phyloP scores from a whole-genome alignment of 208 protist genomes.

The Porcisia hertigi region DNA sequence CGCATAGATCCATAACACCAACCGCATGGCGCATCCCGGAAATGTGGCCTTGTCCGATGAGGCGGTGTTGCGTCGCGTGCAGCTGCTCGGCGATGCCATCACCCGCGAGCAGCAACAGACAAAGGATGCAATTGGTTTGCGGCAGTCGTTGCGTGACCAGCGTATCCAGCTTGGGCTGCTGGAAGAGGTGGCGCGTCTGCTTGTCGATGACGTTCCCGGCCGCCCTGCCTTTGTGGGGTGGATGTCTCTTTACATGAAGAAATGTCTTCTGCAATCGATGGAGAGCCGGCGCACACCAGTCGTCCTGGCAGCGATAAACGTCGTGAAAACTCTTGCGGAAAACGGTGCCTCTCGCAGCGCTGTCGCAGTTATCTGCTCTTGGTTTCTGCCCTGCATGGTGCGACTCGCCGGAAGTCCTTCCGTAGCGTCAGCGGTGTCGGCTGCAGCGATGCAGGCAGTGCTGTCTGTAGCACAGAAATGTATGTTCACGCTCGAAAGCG shows the following conservation, averaged over 20 bases:
- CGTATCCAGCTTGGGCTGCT: slow-evolving; percentile 32
- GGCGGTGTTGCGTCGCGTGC: slow-evolving; percentile 30
- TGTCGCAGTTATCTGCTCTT: slow-evolving; percentile 31
- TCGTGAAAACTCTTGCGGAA: slow-evolving; percentile 11
- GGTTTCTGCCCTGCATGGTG: slow-evolving; percentile 54
- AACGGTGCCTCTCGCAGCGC: slow-evolving; percentile 5
- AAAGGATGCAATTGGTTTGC: background rate
- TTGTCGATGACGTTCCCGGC: slow-evolving; percentile 31
- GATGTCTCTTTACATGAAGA: slow-evolving; percentile 50
- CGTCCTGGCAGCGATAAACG: slow-evolving; percentile 14
- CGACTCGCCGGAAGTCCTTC: slow-evolving; percentile 37
- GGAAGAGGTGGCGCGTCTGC: slow-evolving; percentile 28
- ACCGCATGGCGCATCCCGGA: slow-evolving; percentile 10
- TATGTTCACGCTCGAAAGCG: slow-evolving; percentile 43
- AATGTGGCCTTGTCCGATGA: slow-evolving; percentile 19
- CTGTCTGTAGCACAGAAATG: slow-evolving; percentile 29
- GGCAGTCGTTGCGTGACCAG: slow-evolving; percentile 30
- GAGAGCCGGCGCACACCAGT: slow-evolving; percentile 42
- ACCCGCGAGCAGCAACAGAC: slow-evolving; percentile 3
- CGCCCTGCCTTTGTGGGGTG: slow-evolving; percentile 34
- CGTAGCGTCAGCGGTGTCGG: slow-evolving; percentile 16
- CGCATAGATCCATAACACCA: background rate
- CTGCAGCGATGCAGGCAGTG: slow-evolving; percentile 35
- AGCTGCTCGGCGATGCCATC: slow-evolving; percentile 34
- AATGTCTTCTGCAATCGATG: slow-evolving; percentile 42